Evolutionary conservation across 352 stramenopile species (phyloP).

Genomic region (Phytophthora multivora): DNA sequence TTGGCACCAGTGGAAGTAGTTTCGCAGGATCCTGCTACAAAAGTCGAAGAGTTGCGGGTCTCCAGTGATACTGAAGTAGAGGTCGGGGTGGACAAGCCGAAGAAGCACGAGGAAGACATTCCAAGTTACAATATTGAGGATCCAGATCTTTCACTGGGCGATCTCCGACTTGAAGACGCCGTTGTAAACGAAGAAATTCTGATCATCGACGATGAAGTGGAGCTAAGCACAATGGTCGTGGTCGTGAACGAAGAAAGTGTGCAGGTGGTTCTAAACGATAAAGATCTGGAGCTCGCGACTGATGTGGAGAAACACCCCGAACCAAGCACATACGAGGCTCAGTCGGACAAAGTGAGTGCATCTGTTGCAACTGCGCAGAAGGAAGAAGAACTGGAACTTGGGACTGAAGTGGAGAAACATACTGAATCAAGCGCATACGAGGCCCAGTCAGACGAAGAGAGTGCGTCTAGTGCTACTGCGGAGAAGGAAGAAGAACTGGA

Average conservation of each 20-base stretch:
- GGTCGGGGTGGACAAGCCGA: neutral
- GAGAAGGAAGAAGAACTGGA: neutral
- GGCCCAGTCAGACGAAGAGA: too few species aligned
- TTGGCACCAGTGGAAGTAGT: neutral
- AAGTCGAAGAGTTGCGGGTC: neutral
- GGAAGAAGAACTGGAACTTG: too few species aligned
- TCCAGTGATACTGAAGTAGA: neutral
- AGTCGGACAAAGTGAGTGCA: too few species aligned
- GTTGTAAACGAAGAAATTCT: neutral
- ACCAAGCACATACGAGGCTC: too few species aligned
- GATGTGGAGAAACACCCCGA: too few species aligned
- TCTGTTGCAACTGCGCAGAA: too few species aligned
- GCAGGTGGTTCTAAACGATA: neutral
- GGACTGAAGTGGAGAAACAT: too few species aligned
- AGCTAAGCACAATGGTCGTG: neutral
- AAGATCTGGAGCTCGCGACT: neutral
- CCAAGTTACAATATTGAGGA: slow-evolving; percentile 7
- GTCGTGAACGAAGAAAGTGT: slow-evolving; percentile 4
- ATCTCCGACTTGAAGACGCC: slow-evolving; percentile 1
- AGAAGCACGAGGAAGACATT: neutral
- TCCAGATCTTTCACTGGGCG: neutral
- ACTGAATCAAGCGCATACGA: too few species aligned
- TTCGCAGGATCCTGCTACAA: neutral
- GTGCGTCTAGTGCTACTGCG: too few species aligned
- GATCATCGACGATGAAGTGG: slow-evolving; percentile 10